Conservation (phyloP, 2,329 filamentous ascomycete genomes). For the Chrysoporthe puriensis region DNA sequence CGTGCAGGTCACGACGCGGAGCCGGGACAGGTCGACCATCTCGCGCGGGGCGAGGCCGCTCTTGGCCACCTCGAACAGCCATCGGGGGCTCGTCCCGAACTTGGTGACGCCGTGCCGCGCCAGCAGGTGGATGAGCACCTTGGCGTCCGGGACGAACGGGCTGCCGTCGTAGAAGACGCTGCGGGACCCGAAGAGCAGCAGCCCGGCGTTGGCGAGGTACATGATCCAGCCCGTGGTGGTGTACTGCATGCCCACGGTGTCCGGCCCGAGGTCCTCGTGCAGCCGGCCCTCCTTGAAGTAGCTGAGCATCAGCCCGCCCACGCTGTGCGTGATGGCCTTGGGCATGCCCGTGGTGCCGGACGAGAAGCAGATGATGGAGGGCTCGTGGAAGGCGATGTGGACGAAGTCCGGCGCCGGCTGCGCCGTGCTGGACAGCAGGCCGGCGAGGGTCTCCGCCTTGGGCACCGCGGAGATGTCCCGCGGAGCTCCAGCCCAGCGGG, state of each 20-base stretch:
- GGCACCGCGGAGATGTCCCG: conserved; percentile 62
- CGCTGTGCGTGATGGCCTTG: conserved; percentile 83
- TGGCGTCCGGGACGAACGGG: conserved; percentile 26
- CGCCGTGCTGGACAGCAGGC: conserved; percentile 45
- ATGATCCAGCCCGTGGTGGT: conserved; percentile 86
- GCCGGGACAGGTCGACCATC: conserved; percentile 62
- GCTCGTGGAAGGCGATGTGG: conserved; percentile 70
- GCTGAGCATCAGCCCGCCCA: conserved; percentile 64
- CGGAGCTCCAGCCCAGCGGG: conserved; percentile 61
- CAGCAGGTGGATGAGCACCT: conserved; percentile 22
- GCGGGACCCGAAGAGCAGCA: conserved; percentile 25
- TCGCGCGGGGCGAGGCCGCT: conserved; percentile 64
- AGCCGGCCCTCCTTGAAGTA: conserved; percentile 61
- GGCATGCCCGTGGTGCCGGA: conserved; percentile 82
- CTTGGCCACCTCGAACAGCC: conserved; percentile 50
- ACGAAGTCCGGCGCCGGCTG: conserved; percentile 54
- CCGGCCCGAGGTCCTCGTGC: conserved; percentile 46
- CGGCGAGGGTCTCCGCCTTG: conserved; percentile 47
- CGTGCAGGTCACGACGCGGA: conserved; percentile 69
- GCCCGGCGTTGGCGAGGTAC: conserved; percentile 66
- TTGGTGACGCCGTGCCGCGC: conserved; percentile 14
- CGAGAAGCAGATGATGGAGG: conserved; percentile 77
- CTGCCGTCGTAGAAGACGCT: conserved; percentile 32
- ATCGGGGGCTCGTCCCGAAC: conserved; percentile 49
- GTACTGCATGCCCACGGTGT: conserved; percentile 56